Evolutionary conservation across 805 yeast species (phyloP).

Genomic region (Saccharomycopsis fibuligera): DNA sequence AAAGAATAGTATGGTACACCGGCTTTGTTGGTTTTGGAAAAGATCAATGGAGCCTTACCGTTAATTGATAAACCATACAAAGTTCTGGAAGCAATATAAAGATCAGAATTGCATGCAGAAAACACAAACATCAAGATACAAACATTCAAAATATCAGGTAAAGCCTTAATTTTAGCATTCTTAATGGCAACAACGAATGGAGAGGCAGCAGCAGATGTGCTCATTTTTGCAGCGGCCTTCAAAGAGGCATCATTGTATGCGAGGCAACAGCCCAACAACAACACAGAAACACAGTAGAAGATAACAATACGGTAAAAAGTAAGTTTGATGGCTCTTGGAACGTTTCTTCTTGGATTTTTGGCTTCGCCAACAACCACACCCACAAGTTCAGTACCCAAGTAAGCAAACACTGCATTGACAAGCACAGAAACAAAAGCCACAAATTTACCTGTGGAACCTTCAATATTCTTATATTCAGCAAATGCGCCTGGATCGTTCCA

Average conservation of each 20-base stretch:
- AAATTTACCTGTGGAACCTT: conserved; percentile 38
- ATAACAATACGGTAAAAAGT: conserved; percentile 74
- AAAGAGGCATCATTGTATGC: conserved; percentile 49
- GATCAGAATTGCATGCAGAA: conserved; percentile 69
- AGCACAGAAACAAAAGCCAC: conserved; percentile 48
- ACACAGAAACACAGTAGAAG: conserved; percentile 58
- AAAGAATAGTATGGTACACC: conserved; percentile 66
- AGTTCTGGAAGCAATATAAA: conserved; percentile 63
- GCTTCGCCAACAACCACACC: conserved; percentile 78
- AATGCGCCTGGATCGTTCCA: conserved; percentile 44
- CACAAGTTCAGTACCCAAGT: conserved; percentile 66
- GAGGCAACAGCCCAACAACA: conserved; percentile 58
- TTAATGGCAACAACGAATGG: conserved; percentile 74
- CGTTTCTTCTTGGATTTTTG: conserved; percentile 53
- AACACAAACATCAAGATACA: conserved; percentile 60
- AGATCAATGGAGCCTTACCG: conserved; percentile 66
- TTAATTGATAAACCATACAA: conserved; percentile 56
- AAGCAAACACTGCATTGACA: conserved; percentile 68
- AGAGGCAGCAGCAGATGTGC: conserved; percentile 54
- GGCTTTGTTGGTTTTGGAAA: conserved; percentile 54
- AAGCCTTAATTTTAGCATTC: conserved; percentile 55
- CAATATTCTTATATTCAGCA: conserved; percentile 28
- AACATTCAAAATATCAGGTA: conserved; percentile 61
- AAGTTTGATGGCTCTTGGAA: conserved; percentile 72
- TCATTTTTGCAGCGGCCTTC: conserved; percentile 41